A percentile compares a stretch with the other conserved stretches of the same genome.
Conservation (phyloP, 805 yeast species). For the Wickerhamomyces sydowiorum region DNA sequence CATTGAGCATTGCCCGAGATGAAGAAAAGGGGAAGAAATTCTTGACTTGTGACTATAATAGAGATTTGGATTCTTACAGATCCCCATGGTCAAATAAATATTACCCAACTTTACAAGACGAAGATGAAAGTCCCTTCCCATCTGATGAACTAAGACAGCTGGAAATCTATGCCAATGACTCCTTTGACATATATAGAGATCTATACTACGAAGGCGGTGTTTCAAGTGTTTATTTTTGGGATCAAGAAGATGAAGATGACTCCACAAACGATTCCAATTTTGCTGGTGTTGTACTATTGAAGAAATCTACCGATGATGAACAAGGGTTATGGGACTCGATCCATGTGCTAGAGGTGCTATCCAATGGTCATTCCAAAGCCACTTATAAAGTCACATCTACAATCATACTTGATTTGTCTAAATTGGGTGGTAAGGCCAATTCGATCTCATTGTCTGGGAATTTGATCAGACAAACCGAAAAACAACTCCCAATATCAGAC, state of each 20-base stretch:
- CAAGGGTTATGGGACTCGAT: constrained; percentile 74
- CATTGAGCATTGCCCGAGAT: constrained; percentile 42
- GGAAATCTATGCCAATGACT: constrained; percentile 79
- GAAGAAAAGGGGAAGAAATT: constrained; percentile 49
- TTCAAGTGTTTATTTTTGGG: constrained; percentile 90
- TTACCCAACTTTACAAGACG: constrained; percentile 48
- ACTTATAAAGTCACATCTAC: constrained; percentile 81
- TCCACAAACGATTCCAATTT: constrained; percentile 46
- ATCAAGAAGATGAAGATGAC: constrained; percentile 51
- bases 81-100: constrained; percentile 88
- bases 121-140: constrained; percentile 72
- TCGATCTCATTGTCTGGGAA: constrained; percentile 65
- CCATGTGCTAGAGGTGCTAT: constrained; percentile 78
- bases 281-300: constrained; percentile 87
- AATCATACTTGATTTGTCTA: constrained; percentile 65
- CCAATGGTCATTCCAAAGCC: constrained; percentile 28
- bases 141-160: constrained; percentile 58
- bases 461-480: constrained; percentile 77
- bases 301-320: constrained; percentile 52
- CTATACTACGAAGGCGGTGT: constrained; percentile 93
- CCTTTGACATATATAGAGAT: constrained; percentile 90
- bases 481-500: constrained; percentile 35
- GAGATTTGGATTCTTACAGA: constrained; percentile 89
- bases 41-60: constrained; percentile 87
- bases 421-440: constrained; percentile 21